Base-by-base conservation (phyloP, 1,284 basidiomycete species). In the Pyrrhoderma noxium region DNA sequence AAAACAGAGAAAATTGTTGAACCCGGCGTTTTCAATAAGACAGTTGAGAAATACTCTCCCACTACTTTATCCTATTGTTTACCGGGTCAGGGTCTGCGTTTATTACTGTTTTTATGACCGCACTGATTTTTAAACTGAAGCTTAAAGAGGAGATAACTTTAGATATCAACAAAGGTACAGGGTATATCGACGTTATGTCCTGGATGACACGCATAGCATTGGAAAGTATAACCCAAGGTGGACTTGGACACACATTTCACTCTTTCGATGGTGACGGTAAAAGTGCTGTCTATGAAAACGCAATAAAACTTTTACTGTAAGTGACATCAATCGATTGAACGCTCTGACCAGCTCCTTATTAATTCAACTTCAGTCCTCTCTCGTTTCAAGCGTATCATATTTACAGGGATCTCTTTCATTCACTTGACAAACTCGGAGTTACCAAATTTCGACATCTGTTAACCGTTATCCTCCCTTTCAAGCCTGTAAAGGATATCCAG, bases 191-290 rank as follows among this genome's bases (percentile, higher is more conserved):
- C 47, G 56, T 70, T 39, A 51, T 64, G 8, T 43, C 54, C 11
- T 69, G 67, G 64, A 64, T 64, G 60, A 60, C 58, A 8, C 63
- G 65, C 37, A 59, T 63, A 7, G 64, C 68, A n/a, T 60, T 70
- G 11, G 68, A 70, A 55, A 58, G 65, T 7, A 60, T 70, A 43
- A 65, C 65, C 8, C 67, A 68, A 46, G 66, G 61, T 7, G 67
- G 65, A 0, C 56, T 70, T 2, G 68, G 67, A 1, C 65, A 69
- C 52, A 64, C 67, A 2, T 69, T 70, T 55, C 60, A 66, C 49
- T 59, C 65, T 3, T 58, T 69, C 11, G 54, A 56, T 16, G 45
- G 47, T 11, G 21, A 27, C n/a, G 16, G 21, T 25, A 40, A 40
- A 36, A 47, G 37, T 9, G 46, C 49, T 47, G 34, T 13, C 14